Conservation (phyloP, 371 early-diverging fungal species). For the Phascolomyces articulosus region DNA sequence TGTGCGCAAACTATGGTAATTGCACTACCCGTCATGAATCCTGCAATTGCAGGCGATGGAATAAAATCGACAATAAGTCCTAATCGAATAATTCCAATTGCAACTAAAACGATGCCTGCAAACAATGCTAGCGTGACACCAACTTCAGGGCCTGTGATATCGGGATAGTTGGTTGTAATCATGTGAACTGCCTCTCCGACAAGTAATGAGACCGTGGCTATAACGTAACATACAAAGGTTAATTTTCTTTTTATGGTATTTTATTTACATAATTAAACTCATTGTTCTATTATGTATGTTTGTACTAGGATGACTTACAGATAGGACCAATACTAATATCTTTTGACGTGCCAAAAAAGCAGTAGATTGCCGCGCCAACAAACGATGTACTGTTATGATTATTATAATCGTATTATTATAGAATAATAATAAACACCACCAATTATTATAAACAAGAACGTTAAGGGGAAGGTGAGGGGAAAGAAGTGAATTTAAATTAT, state of each 20-base stretch:
- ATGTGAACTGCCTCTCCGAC: constrained; percentile 65
- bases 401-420: background rate
- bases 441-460: too few species aligned
- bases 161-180: constrained; percentile 22
- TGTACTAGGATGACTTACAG: constrained; percentile 31
- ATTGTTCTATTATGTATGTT: too few species aligned
- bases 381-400: constrained; percentile 44
- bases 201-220: constrained; percentile 79
- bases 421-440: too few species aligned
- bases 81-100: constrained; percentile 73
- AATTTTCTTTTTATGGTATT: background rate
- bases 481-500: background rate
- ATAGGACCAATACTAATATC: constrained; percentile 88
- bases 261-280: background rate
- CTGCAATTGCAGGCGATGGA: constrained; percentile 71
- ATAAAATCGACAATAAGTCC: constrained; percentile 89
- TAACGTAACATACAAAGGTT: background rate
- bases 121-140: constrained; percentile 61
- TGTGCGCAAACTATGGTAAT: constrained; percentile 78
- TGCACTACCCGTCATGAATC: constrained; percentile 78
- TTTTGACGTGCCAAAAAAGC: constrained; percentile 80
- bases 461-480: background rate
- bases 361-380: constrained; percentile 45
- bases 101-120: constrained; percentile 57
- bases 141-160: constrained; percentile 40